phyloP scores from a whole-genome alignment of 768 basidiomycete genomes.

The Lactarius pseudohatsudake region DNA sequence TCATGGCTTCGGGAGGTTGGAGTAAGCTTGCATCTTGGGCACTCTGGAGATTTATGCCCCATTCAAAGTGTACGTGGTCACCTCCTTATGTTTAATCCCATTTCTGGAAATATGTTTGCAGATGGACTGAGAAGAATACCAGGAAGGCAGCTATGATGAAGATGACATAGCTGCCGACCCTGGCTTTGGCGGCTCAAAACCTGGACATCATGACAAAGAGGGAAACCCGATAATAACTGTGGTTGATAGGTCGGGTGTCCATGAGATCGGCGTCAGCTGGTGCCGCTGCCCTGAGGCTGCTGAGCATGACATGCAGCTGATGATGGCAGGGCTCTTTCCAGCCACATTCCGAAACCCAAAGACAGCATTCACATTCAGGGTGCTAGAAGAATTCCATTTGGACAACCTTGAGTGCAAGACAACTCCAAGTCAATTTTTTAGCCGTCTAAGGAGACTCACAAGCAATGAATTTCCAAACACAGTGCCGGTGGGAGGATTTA shows the following conservation, averaged over 20 bases:
- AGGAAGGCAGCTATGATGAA: background rate
- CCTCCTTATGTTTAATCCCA: background rate
- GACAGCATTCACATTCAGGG: too few relatives aligned
- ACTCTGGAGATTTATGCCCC: background rate
- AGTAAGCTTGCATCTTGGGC: slow-evolving; percentile 8
- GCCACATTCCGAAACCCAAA: too few relatives aligned
- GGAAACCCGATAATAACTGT: background rate
- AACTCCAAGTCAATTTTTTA: background rate
- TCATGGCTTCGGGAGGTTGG: slow-evolving; percentile 11
- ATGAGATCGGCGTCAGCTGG: slow-evolving; percentile 4
- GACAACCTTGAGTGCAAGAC: too few relatives aligned
- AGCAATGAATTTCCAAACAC: slow-evolving; percentile 1
- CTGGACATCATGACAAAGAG: background rate
- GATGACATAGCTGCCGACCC: background rate
- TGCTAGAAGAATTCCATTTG: too few relatives aligned
- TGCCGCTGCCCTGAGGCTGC: slow-evolving; percentile 2
- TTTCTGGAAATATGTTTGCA: background rate
- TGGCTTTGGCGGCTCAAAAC: background rate
- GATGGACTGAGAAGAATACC: too few relatives aligned
- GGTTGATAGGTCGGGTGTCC: background rate
- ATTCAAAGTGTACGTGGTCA: too few relatives aligned
- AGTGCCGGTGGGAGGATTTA: background rate
- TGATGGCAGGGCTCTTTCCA: too few relatives aligned
- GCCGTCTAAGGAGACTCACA: background rate
- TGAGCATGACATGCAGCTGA: background rate